Base-by-base conservation (phyloP, 495 filamentous ascomycete species). In the Xylaria telfairii region DNA sequence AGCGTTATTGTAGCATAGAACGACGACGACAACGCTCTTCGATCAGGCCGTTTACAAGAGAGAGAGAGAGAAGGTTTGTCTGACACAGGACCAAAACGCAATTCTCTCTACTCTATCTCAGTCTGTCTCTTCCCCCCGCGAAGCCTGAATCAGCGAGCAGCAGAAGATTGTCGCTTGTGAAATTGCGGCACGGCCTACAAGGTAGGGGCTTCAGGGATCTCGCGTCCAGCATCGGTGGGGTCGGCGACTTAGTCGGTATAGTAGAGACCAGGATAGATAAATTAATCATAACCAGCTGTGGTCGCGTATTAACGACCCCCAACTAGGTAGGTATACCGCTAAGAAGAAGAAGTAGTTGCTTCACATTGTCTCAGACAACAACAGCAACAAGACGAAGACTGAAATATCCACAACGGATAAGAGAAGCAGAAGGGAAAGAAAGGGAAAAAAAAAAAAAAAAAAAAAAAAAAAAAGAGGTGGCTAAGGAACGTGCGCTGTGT, bases 161-260 rank as follows among this genome's bases (percentile, higher is more conserved):
- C 24, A 19, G 24, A 56, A 26, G n/a, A n/a, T 24, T 61, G 41
- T 56, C 51, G 54, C 41, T 62, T 44, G 67, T 61, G 56, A 61
- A 49, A 59, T 51, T 69, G 67, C 56, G 67, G 32, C 53, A 68
- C 66, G 13, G 17, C 32, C 47, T 53, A 59, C 56, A n/a, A 59
- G 30, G 47, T 66, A 66, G 64, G 47, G 15, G 13, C 32, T 39
- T 28, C 47, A 65, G 62, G 66, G 67, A 63, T 60, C 46, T 54
- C 67, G 51, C 69, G 69, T 61, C 57, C 51, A 68, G 51, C 42
- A 62, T 39, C 10, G 12, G 51, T 66, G 62, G 32, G 37, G 68
- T 46, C 21, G 13, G 13, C 21, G 41, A 51, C 49, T 32, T 34
- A 39, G 54, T 30, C 46, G n/a, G n/a, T n/a, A n/a, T 49, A 49